Conservation (phyloP, 306 rosid species). For the Begonia fuchsioides region DNA sequence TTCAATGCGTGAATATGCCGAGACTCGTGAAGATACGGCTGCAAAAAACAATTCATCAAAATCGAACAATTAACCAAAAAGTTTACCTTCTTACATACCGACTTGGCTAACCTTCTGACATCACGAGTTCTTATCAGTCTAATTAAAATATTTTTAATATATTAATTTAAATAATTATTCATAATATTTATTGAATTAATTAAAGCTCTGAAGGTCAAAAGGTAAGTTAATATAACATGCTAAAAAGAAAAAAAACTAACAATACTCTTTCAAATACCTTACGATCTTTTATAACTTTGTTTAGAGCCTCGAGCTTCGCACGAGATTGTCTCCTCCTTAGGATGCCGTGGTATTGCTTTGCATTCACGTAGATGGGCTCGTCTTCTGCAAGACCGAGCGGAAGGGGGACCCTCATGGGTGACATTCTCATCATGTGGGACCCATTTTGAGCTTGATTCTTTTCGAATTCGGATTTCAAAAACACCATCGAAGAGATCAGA, state of each 20-base stretch:
- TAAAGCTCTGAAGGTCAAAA: too few relatives aligned
- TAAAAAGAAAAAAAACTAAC: too few relatives aligned
- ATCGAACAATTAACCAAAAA: too few relatives aligned
- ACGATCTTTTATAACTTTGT: slow-evolving; percentile 53
- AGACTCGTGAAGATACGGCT: slow-evolving; percentile 94
- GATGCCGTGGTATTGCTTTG: slow-evolving; percentile 86
- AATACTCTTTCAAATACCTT: too few relatives aligned
- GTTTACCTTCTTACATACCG: too few relatives aligned
- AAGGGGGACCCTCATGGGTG: slow-evolving; percentile 54
- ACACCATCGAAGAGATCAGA: neutral
- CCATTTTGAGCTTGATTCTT: slow-evolving; percentile 24
- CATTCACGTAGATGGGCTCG: slow-evolving; percentile 80
- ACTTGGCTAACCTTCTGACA: too few relatives aligned
- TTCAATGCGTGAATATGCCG: slow-evolving; percentile 80
- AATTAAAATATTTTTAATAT: too few relatives aligned
- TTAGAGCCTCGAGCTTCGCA: slow-evolving; percentile 80
- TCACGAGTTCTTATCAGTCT: too few relatives aligned
- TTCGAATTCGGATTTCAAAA: neutral
- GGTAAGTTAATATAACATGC: too few relatives aligned
- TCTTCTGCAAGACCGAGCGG: slow-evolving; percentile 66
- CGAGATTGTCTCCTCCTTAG: slow-evolving; percentile 81
- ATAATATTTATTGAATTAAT: too few relatives aligned
- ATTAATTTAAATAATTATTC: too few relatives aligned
- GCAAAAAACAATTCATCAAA: slow-evolving; percentile 10
- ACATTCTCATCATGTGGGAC: slow-evolving; percentile 41